Evolutionary conservation across 75 land plant genomes (phyloP), one percentile per base, ranked within the genome.

Genomic region (Gnetum montanum): DNA sequence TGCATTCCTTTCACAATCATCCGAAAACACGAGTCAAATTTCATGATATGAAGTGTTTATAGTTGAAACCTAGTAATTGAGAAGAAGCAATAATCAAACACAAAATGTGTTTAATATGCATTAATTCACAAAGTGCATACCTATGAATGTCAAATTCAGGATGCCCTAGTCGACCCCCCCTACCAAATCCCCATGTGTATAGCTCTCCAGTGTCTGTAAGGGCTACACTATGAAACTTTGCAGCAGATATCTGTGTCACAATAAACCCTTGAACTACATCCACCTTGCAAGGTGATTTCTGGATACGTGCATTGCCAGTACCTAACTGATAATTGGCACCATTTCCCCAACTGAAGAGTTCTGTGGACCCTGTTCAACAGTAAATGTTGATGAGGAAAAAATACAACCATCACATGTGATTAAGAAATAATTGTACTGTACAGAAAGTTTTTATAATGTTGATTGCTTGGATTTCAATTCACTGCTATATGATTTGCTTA

Each of bases 271-370:
- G 96, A 60, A 94, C 77, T 33, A 82, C 76, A 61, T 94, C 98
- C 70, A 94, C 72, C 64, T 81, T 90, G 56, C 91, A 71, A 4
- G 91, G 98, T 30, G 86, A 36, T 58, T 83, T 89, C 57, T 85
- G 91, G 16, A 94, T 70, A 18, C 82, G 88, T 8, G 87, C 80
- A 67, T 89, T 94, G 31, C 98, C 98, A 52, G 82, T 94, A 41
- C 98, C 98, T 48, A 94, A 91, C 63, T 94, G 98, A 58, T 94
- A 94, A 64, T 94, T 94, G 31, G 82, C 71, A 49, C 98, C 98
- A 76, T 93, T 94, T 58, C 98, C 98, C 96, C 96, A 94, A 60
- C 98, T 90, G 68, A 63, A 90, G 26, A 94, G 72, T 64, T 94
- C 98, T 19, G 82, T 90, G 4, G 62, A 65, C 29, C 85, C 96